Conservation (phyloP, 352 stramenopile species). For the Peronosclerospora sorghi region DNA sequence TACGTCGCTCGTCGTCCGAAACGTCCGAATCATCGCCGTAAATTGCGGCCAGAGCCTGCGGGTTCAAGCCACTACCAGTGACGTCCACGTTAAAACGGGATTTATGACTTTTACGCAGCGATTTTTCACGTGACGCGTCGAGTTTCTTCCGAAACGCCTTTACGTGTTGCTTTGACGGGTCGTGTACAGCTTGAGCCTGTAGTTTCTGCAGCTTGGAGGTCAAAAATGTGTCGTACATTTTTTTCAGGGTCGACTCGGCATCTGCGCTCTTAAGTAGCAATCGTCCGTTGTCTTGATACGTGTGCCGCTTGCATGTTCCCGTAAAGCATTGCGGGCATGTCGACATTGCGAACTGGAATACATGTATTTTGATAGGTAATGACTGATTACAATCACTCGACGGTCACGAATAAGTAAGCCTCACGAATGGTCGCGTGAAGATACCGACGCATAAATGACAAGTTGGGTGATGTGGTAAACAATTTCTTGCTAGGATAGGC, state of each 20-base stretch:
- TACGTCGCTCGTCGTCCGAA: conserved; percentile 6
- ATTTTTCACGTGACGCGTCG: conserved; percentile 55
- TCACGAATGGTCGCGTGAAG: too few species aligned
- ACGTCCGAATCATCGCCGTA: conserved; percentile 26
- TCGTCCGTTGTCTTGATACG: conserved; percentile 50
- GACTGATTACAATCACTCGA: too few species aligned
- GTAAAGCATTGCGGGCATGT: conserved; percentile 78
- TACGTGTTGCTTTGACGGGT: conserved; percentile 27
- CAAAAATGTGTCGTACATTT: conserved; percentile 71
- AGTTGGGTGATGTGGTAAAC: too few species aligned
- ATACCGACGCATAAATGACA: too few species aligned
- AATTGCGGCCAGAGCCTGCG: conserved; percentile 58
- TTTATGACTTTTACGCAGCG: conserved; percentile 41
- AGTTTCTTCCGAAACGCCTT: conserved; percentile 50
- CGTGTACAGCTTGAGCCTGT: conserved; percentile 36
- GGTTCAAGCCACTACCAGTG: conserved; percentile 45
- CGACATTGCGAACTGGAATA: conserved; percentile 46
- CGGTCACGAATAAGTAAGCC: too few species aligned
- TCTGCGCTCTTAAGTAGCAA: conserved; percentile 36
- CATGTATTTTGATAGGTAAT: too few species aligned
- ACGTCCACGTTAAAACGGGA: conserved; percentile 20
- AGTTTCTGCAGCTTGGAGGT: conserved; percentile 62
- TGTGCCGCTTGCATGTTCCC: conserved; percentile 54
- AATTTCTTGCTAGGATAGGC: too few species aligned
- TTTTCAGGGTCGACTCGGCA: conserved; percentile 52